phyloP scores from a whole-genome alignment of 345 rosid species.

The Eucalyptus curtisii region DNA sequence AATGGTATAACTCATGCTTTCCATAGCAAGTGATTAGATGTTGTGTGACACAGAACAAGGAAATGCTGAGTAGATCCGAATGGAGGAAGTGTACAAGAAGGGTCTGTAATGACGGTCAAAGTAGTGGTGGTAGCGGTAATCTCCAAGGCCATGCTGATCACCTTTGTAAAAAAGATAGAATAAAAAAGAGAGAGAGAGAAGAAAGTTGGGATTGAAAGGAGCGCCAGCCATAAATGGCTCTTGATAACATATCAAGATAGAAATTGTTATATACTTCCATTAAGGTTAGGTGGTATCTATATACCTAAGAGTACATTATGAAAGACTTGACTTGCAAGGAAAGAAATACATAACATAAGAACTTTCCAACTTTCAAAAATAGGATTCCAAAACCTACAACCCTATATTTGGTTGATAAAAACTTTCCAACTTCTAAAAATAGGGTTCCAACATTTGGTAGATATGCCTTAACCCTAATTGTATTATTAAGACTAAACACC shows the following conservation, averaged over 20 bases:
- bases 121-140: not conserved
- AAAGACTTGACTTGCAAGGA: no score
- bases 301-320: not conserved
- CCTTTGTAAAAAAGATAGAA: no score
- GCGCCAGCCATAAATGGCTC: not conserved
- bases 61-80: not conserved
- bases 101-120: not conserved
- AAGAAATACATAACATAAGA: no score
- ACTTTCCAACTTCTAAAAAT: not conserved
- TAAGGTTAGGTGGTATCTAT: not conserved
- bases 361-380: no score
- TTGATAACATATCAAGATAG: not conserved
- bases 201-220: no score
- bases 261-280: not conserved
- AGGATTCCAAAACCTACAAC: no score
- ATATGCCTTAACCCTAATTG: not conserved
- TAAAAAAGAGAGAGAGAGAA: no score
- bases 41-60: not conserved
- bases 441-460: not conserved
- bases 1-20: not conserved
- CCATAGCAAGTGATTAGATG: not conserved
- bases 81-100: not conserved
- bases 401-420: no score
- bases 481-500: not conserved
- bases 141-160: not conserved